Evolutionary conservation across 2,329 filamentous ascomycete genomes (phyloP), one percentile per base, ranked within the genome.

Genomic region (Dothistroma septosporum): DNA sequence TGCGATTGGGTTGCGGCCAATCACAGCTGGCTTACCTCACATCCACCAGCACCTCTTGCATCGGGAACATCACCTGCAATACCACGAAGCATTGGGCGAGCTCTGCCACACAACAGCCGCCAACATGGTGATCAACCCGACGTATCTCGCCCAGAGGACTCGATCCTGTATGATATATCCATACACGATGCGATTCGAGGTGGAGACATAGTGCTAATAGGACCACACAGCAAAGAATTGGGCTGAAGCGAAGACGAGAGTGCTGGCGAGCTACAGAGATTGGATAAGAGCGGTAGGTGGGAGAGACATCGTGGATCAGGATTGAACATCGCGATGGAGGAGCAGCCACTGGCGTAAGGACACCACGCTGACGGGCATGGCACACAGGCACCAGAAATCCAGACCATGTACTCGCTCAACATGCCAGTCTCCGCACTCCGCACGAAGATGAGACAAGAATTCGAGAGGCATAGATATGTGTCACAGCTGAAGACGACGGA

Each of bases 361-460:
- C 48, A 22, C 9, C 16, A 21, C 10, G 48, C 35, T 49, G n/a
- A 35, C 41, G 24, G n/a, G 28, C 24, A 32, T 32, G 49, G 24
- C 10, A 35, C 49, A 57, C 75, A 99, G 94, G 92, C 92, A 46
- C 93, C 94, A 63, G 92, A 97, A 76, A 93, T 99, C 74, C 94
- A 97, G 78, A 89, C 87, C 64, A 96, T 97, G 91, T 99, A 99
- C 85, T 90, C 89, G 64, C 82, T 99, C 73, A 91, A 90, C 75
- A 85, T 96, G 74, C 92, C 93, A 57, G 87, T 97, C 57, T 90
- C 93, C 46, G 83, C 85, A 65, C 87, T 99, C 75, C 90, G 94
- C 70, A 95, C 93, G 61, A 93, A 95, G 80, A 89, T 97, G 76
- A 86, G 94, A 76, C 90, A 97, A 80, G 92, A 99, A 76, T 99